phyloP scores from a whole-genome alignment of 148 eudicot species.

The Drosera capensis region DNA sequence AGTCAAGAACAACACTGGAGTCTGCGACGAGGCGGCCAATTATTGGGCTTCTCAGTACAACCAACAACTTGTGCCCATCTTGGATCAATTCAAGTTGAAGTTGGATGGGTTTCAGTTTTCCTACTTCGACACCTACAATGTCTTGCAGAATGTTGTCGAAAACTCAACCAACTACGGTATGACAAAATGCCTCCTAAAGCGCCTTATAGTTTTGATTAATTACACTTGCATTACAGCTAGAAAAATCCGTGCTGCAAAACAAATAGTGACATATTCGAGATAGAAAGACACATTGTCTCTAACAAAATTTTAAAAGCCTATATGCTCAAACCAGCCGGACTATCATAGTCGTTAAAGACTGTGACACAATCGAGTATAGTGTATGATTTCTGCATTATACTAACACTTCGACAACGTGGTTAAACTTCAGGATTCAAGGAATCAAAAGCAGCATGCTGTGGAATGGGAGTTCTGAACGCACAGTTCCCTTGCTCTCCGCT shows the following conservation, averaged over 20 bases:
- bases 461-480: conserved; percentile 57
- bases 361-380: too few relatives aligned
- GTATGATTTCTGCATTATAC: neutral
- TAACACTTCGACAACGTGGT: neutral
- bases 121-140: conserved; percentile 34
- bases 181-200: neutral
- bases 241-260: too few relatives aligned
- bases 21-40: conserved; percentile 50
- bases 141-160: conserved; percentile 26
- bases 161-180: conserved; percentile 49
- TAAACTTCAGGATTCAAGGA: conserved; percentile 64
- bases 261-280: too few relatives aligned
- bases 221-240: neutral
- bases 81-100: conserved; percentile 24
- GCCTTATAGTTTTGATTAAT: too few relatives aligned
- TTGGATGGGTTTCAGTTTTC: conserved; percentile 31
- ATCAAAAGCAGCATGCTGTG: conserved; percentile 70
- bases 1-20: conserved; percentile 16
- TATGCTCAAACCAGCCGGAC: too few relatives aligned
- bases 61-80: conserved; percentile 25
- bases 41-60: conserved; percentile 43
- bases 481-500: conserved; percentile 48
- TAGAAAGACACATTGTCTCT: too few relatives aligned
- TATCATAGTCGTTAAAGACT: neutral
- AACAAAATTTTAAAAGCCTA: too few relatives aligned